Conservation (phyloP, 495 filamentous ascomycete genomes). For the Amniculicola lignicola region DNA sequence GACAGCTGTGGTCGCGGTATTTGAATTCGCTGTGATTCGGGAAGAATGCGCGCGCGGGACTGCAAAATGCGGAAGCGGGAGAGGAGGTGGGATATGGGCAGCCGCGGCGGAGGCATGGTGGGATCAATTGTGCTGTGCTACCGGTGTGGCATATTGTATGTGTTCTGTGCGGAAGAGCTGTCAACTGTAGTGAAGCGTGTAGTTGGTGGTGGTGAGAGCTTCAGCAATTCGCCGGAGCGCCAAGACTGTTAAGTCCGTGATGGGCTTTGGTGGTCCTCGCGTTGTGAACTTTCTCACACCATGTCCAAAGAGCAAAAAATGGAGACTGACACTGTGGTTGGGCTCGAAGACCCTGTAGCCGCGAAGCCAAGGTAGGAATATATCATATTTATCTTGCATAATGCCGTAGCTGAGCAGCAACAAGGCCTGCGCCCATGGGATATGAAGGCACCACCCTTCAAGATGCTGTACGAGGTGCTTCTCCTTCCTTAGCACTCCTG, state of each 20-base stretch:
- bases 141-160: slow-evolving; percentile 2
- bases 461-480: slow-evolving; percentile 36
- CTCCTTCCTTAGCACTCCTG: not conserved
- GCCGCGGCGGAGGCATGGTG: slow-evolving; percentile 13
- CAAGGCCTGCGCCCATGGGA: slow-evolving; percentile 19
- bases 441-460: slow-evolving; percentile 2
- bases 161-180: not conserved
- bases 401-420: not conserved
- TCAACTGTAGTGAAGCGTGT: not conserved
- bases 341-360: not conserved
- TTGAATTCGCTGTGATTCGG: not conserved
- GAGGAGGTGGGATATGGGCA: slow-evolving; percentile 4
- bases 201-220: not conserved
- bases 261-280: too few relatives aligned
- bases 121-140: slow-evolving; percentile 9
- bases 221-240: slow-evolving; percentile 8
- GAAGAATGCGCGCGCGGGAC: not conserved
- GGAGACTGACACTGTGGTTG: not conserved
- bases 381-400: not conserved
- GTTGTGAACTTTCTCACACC: too few relatives aligned
- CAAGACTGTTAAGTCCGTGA: too few relatives aligned
- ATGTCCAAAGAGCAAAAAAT: too few relatives aligned
- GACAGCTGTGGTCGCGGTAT: not conserved
- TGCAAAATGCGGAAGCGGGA: slow-evolving; percentile 9
- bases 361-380: not conserved